A percentile compares a stretch with the other conserved stretches of the same genome.
Conservation (phyloP, 2,329 filamentous ascomycete genomes). For the Moelleriella libera region DNA sequence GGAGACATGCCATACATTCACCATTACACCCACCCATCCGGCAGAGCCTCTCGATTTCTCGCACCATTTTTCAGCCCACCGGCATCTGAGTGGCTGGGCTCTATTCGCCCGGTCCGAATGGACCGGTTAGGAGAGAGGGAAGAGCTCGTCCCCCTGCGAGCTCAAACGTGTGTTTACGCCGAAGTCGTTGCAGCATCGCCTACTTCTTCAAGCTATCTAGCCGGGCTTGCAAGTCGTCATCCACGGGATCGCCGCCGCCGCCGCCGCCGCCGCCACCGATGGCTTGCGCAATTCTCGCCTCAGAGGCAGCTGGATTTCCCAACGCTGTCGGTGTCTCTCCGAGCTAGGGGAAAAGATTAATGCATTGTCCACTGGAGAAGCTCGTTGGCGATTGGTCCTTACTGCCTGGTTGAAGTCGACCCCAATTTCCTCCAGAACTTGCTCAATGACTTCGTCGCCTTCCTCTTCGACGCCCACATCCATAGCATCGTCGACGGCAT, state of each 20-base stretch:
- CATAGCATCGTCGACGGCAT: constrained; percentile 93
- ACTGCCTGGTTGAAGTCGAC: constrained; percentile 84
- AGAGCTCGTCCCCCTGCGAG: too few species aligned
- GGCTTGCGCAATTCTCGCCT: constrained; percentile 74
- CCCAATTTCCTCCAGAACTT: constrained; percentile 92
- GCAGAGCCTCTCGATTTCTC: too few species aligned
- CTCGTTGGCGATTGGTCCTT: constrained; percentile 19
- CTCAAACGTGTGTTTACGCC: too few species aligned
- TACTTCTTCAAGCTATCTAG: constrained; percentile 68
- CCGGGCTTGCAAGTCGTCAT: constrained; percentile 87
- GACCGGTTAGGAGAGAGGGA: too few species aligned
- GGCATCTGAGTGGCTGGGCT: too few species aligned
- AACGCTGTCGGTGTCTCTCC: constrained; percentile 82
- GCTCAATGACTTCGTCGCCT: constrained; percentile 91
- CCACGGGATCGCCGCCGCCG: constrained; percentile 46
- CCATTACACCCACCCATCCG: too few species aligned
- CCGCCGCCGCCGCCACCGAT: constrained; percentile 47
- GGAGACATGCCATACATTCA: too few species aligned
- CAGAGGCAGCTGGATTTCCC: constrained; percentile 57
- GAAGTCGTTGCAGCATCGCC: too few species aligned
- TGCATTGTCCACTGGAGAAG: not conserved
- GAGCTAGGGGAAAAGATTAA: constrained; percentile 39
- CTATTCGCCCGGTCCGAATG: too few species aligned
- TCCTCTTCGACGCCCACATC: constrained; percentile 85
- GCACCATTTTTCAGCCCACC: too few species aligned